Conservation (phyloP, 208 protist species). For the Acanthamoeba culbertsoni region DNA sequence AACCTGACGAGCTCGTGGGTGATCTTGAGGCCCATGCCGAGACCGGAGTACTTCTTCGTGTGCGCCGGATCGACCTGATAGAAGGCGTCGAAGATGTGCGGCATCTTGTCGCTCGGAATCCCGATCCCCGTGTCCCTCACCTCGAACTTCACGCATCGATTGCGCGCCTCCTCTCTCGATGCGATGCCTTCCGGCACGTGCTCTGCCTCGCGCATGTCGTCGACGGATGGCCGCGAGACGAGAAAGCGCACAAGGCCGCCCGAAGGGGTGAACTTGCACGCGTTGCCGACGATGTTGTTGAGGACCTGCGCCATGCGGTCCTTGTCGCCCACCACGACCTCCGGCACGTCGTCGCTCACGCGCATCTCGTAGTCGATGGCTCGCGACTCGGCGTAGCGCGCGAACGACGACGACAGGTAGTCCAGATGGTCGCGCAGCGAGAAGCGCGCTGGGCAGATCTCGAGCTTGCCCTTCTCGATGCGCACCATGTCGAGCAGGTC, state of each 20-base stretch:
- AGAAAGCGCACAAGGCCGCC: neutral
- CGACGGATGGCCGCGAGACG: neutral
- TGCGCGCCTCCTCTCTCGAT: neutral
- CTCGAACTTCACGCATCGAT: neutral
- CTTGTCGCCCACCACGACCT: neutral
- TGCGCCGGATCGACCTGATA: slow-evolving; percentile 34
- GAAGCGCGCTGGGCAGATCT: neutral
- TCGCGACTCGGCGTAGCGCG: neutral
- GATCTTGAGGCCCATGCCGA: slow-evolving; percentile 52
- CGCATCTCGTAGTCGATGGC: neutral
- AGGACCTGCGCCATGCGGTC: slow-evolving; percentile 10
- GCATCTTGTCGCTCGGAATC: neutral
- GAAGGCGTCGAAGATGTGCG: slow-evolving; percentile 39
- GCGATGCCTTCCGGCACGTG: neutral
- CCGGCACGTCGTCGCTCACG: neutral
- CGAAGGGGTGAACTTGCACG: neutral
- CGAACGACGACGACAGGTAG: neutral
- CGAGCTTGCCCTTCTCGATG: slow-evolving; percentile 41
- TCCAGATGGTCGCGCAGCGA: neutral
- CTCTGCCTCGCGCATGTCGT: neutral
- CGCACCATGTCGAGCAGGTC: slow-evolving; percentile 46
- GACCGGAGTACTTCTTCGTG: slow-evolving; percentile 24
- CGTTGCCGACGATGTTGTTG: slow-evolving; percentile 26
- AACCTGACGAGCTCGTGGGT: neutral
- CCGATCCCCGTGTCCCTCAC: slow-evolving; percentile 19